Base-by-base conservation (phyloP, 805 yeast genomes). In the Schwanniomyces polymorphus region DNA sequence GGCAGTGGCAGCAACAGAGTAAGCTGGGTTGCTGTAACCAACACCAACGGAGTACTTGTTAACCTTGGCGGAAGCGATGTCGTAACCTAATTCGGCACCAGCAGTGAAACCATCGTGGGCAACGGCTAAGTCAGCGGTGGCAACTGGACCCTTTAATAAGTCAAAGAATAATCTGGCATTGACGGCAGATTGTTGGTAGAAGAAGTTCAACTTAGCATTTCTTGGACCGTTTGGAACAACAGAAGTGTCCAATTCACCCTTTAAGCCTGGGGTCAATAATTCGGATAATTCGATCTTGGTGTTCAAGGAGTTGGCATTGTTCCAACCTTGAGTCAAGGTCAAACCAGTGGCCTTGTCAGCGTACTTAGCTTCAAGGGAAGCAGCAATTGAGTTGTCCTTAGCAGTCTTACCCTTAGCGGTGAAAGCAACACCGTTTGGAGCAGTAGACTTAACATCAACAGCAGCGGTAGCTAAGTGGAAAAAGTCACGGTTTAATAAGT, bases 61-160 rank as follows among this genome's bases (percentile, higher is more conserved):
- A 68, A 94, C 85, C 73, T 89, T 81, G 66, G 97, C 98, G 59
- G 88, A 81, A 61, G 88, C 80, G 67, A 94, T 89, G 78, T 94
- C 98, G 81, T 94, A 94, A 63, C 96, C 94, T 68, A 92, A 84
- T 78, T 94, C 96, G 59, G 91, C 96, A 76, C 99, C 99, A 61
- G 92, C 92, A 59, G 95, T 84, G 82, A 91, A 86, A 62, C 97
- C 97, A 63, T 91, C 97, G 77, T 89, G 96, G 65, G 97, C 96
- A 64, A 91, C 82, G 55, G 97, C 85, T 68, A 90, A 81, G 75
- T 94, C 97, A 75, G 97, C 97, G 59, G 89, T 84, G 72, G 96
- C 94, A 59, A 87, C 79, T 60, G 98, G 97, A 60, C 97, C 97
- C 81, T 92, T 91, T 70, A 91, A 80, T 67, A 92, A 79, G 75